Evolutionary conservation across 2,329 filamentous ascomycete species (phyloP).

Genomic region (Monilinia fructigena): DNA sequence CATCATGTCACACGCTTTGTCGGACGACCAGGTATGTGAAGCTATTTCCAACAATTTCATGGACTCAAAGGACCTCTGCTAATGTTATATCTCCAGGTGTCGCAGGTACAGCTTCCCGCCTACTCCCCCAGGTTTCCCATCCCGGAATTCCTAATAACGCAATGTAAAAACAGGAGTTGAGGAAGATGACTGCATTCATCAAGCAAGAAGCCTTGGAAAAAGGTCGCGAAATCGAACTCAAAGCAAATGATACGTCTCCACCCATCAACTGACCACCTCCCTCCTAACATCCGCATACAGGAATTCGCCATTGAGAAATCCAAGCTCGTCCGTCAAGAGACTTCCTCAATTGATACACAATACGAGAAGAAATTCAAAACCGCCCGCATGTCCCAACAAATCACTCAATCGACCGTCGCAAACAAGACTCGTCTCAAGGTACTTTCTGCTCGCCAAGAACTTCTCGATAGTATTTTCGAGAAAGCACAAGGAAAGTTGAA

Average conservation of each 20-base stretch:
- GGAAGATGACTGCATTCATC: slow-evolving; percentile 99
- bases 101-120: slow-evolving; percentile 49
- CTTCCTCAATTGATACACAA: slow-evolving; percentile 80
- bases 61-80: slow-evolving; percentile 24
- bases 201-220: slow-evolving; percentile 97
- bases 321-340: slow-evolving; percentile 96
- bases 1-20: slow-evolving; percentile 94
- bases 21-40: slow-evolving; percentile 82
- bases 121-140: not conserved
- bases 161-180: slow-evolving; percentile 63
- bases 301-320: slow-evolving; percentile 99
- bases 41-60: slow-evolving; percentile 13
- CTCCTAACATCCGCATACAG: slow-evolving; percentile 29
- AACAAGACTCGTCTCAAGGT: slow-evolving; percentile 95
- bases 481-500: slow-evolving; percentile 70
- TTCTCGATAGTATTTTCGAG: slow-evolving; percentile 89
- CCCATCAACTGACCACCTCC: not conserved
- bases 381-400: slow-evolving; percentile 97
- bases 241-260: slow-evolving; percentile 71
- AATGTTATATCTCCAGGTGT: slow-evolving; percentile 63
- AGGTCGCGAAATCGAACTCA: slow-evolving; percentile 94
- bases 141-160: not conserved
- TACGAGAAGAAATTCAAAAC: slow-evolving; percentile 99
- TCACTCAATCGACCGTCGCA: slow-evolving; percentile 90
- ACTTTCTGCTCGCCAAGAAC: slow-evolving; percentile 80